Base-by-base conservation (phyloP, 208 protist species). In the Zelonia costaricensis region DNA sequence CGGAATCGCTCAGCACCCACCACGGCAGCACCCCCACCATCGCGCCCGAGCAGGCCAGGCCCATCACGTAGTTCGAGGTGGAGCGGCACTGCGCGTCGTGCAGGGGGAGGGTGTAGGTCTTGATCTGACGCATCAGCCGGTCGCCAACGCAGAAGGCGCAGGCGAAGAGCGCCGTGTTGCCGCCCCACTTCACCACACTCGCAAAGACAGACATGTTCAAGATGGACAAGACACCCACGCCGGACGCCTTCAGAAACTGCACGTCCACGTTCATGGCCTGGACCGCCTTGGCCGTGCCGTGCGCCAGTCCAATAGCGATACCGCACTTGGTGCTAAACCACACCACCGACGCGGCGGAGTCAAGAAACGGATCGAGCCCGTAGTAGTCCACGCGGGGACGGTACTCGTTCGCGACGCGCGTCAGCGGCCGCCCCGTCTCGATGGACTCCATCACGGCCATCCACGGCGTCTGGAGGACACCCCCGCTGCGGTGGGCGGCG, bases 321-420 rank as follows among this genome's bases (percentile, higher is more conserved):
- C 89, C 89, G 43, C 76, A 84, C 70, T 95, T 92, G 27, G 72
- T 81, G 62, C 76, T 84, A 65, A 93, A 90, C 86, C 89, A 95
- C 35, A 95, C 69, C 20, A 95, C 46, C 13, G 89, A 84, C 44
- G 77, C 60, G n/a, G 82, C 52, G 1, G 78, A 80, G 61, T 92
- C 79, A 8, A 95, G 68, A 70, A 92, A 95, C 3, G 77, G 55
- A 56, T 95, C 89, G 47, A 95, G 33, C 53, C 85, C 80, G 69
- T 92, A 95, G 70, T 84, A 95, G 71, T 91, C 86, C 0, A 92
- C 66, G 43, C 67, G 74, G 1, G 76, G 77, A 13, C 86, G 82
- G 67, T 91, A 92, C 69, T 91, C 84, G 30, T 80, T 75, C 13
- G 80, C 89, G 27, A 91, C 84, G 39, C 69, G 80, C 30, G 78